A percentile compares a stretch with the other conserved stretches of the same genome.
These are phyloP conservation scores for Phytophthora sansomeana DNA, from an alignment of 352 stramenopile species.

Conservation along the genomic window DNA sequence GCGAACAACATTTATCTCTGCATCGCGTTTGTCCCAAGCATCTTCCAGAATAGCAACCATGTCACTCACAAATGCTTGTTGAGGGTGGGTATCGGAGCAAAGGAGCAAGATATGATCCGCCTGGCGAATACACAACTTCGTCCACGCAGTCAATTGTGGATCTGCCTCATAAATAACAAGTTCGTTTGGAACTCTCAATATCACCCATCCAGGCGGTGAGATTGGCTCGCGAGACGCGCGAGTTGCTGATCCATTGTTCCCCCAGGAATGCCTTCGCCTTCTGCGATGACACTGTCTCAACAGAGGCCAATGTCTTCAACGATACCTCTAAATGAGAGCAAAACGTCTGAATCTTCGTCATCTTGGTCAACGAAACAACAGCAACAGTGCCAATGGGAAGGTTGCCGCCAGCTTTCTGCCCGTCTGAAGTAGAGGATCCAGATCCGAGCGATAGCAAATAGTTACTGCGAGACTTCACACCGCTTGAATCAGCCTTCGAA, in stretches of 20 bases:
- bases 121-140: slow-evolving; percentile 85
- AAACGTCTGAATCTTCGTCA: slow-evolving; percentile 77
- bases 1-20: slow-evolving; percentile 79
- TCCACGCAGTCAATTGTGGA: slow-evolving; percentile 75
- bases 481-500: slow-evolving; percentile 37
- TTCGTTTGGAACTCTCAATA: slow-evolving; percentile 77
- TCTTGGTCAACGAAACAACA: slow-evolving; percentile 83
- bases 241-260: slow-evolving; percentile 76
- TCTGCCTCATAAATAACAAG: slow-evolving; percentile 88
- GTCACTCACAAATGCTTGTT: slow-evolving; percentile 76
- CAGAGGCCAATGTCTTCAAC: slow-evolving; percentile 70
- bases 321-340: slow-evolving; percentile 68
- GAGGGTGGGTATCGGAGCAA: slow-evolving; percentile 74
- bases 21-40: slow-evolving; percentile 80
- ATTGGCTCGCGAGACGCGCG: slow-evolving; percentile 69
- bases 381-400: slow-evolving; percentile 76
- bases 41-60: slow-evolving; percentile 71
- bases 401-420: slow-evolving; percentile 31
- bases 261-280: slow-evolving; percentile 72
- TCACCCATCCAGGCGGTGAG: slow-evolving; percentile 85
- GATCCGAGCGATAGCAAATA: slow-evolving; percentile 73
- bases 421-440: slow-evolving; percentile 19
- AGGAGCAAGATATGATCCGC: slow-evolving; percentile 86
- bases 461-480: slow-evolving; percentile 48
- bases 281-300: slow-evolving; percentile 76